Evolutionary conservation across 257 asterid genomes (phyloP).

Genomic region (Coffea eugenioides): DNA sequence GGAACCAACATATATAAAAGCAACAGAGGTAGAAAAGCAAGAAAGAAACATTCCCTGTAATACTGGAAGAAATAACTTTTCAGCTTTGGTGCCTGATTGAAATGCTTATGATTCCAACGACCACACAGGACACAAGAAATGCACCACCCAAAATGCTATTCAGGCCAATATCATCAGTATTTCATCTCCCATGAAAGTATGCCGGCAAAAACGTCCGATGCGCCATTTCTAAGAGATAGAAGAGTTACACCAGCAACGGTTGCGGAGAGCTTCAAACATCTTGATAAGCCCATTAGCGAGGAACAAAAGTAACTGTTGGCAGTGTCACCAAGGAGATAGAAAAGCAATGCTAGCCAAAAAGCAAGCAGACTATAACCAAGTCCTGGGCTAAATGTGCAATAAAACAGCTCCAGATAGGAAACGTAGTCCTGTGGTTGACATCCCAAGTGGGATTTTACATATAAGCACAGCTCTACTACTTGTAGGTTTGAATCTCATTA

Average conservation of each 20-base stretch:
- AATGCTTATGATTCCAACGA: slow-evolving; percentile 26
- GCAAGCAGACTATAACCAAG: slow-evolving; percentile 18
- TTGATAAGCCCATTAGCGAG: slow-evolving; percentile 31
- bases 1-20: slow-evolving; percentile 11
- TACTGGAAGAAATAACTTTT: slow-evolving; percentile 4
- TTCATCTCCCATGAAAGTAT: slow-evolving; percentile 25
- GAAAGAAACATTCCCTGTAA: slow-evolving; percentile 13
- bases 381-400: slow-evolving; percentile 30
- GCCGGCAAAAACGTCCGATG: slow-evolving; percentile 31
- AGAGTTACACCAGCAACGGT: slow-evolving; percentile 35
- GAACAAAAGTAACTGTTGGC: slow-evolving; percentile 36
- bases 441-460: slow-evolving; percentile 25
- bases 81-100: slow-evolving; percentile 3
- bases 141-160: slow-evolving; percentile 27
- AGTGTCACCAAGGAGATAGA: slow-evolving; percentile 37
- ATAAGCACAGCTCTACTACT: slow-evolving; percentile 23
- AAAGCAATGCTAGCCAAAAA: slow-evolving; percentile 32
- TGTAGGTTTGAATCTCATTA: slow-evolving; percentile 9
- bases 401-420: slow-evolving; percentile 30
- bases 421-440: slow-evolving; percentile 34
- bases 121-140: slow-evolving; percentile 16
- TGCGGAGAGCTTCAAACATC: slow-evolving; percentile 25
- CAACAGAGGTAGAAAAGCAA: slow-evolving; percentile 15
- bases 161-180: slow-evolving; percentile 22
- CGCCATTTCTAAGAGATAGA: slow-evolving; percentile 39